Conservation (phyloP, 768 basidiomycete species). For the Lepiota venenata region DNA sequence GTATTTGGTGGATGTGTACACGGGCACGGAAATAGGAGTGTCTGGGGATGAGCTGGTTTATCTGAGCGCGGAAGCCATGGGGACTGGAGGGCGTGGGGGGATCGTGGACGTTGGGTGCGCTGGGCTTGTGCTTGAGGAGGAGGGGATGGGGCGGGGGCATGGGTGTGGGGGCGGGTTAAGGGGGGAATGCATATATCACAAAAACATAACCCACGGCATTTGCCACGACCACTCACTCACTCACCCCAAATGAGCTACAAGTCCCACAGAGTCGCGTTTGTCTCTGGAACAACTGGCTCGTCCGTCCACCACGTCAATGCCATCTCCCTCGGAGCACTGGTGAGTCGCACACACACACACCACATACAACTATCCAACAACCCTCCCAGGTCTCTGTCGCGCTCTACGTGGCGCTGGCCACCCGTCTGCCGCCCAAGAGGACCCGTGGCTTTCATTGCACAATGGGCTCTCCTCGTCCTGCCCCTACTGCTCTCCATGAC, state of each 20-base stretch:
- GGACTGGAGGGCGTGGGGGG: conserved; percentile 13
- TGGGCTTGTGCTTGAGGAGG: neutral
- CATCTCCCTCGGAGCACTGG: conserved; percentile 45
- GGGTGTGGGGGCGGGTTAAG: neutral
- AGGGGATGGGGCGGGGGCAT: neutral
- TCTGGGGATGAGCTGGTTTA: conserved; percentile 57
- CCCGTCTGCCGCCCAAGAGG: conserved; percentile 39
- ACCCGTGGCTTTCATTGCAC: conserved; percentile 36
- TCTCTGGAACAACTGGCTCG: conserved; percentile 70
- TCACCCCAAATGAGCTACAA: conserved; percentile 53
- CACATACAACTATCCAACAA: neutral
- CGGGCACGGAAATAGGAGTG: conserved; percentile 65
- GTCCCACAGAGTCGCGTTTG: conserved; percentile 76
- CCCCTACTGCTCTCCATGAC: conserved; percentile 87
- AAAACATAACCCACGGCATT: neutral
- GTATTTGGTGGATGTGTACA: conserved; percentile 62
- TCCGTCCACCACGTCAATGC: conserved; percentile 65
- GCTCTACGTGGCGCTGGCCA: conserved; percentile 58
- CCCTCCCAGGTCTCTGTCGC: conserved; percentile 61
- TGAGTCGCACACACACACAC: conserved; percentile 13
- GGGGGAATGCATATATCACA: neutral
- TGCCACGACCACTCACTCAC: too few relatives aligned
- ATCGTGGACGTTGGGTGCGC: conserved; percentile 4
- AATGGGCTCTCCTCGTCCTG: conserved; percentile 64
- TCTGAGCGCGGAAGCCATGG: conserved; percentile 48